Evolutionary conservation across 306 rosid species (phyloP).

Genomic region (Vachellia pachyceras): DNA sequence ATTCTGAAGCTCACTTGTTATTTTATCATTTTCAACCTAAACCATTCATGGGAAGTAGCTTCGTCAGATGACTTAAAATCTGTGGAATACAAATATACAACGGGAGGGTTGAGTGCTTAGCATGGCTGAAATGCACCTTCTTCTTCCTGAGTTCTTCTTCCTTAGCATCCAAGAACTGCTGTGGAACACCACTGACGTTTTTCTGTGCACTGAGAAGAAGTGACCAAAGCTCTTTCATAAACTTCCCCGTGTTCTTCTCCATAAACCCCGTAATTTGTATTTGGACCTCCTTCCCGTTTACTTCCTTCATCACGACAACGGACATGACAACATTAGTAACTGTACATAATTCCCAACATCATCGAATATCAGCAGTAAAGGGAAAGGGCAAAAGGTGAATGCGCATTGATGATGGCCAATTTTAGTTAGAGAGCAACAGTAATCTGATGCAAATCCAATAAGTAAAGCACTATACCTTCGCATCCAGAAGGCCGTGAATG

Average conservation of each 20-base stretch:
- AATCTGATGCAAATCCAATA: not conserved
- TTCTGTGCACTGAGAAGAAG: constrained; percentile 94
- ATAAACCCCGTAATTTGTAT: constrained; percentile 95
- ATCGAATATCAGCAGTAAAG: constrained; percentile 8
- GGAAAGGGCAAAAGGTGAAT: constrained; percentile 4
- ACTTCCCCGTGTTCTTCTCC: constrained; percentile 95
- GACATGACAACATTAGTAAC: not conserved
- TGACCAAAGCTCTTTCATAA: constrained; percentile 95
- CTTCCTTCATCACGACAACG: constrained; percentile 57
- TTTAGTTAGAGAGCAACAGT: not conserved
- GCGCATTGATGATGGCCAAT: constrained; percentile 18
- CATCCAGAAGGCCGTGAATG: constrained; percentile 88
- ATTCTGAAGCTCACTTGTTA: constrained; percentile 83
- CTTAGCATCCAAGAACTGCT: constrained; percentile 94
- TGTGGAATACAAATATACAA: not conserved
- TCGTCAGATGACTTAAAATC: constrained; percentile 7
- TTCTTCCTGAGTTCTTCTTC: constrained; percentile 84
- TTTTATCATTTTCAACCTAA: constrained; percentile 85
- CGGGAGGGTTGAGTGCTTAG: constrained; percentile 23
- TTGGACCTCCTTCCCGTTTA: constrained; percentile 91
- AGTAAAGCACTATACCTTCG: constrained; percentile 58
- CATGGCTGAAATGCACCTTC: constrained; percentile 58
- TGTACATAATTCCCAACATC: not conserved
- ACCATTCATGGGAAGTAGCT: constrained; percentile 34
- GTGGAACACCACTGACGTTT: constrained; percentile 95